A percentile compares a stretch with the other conserved stretches of the same genome.
Evolutionary conservation across 129 eudicot species (phyloP).

Genomic region (Chrysanthemum seticuspe): DNA sequence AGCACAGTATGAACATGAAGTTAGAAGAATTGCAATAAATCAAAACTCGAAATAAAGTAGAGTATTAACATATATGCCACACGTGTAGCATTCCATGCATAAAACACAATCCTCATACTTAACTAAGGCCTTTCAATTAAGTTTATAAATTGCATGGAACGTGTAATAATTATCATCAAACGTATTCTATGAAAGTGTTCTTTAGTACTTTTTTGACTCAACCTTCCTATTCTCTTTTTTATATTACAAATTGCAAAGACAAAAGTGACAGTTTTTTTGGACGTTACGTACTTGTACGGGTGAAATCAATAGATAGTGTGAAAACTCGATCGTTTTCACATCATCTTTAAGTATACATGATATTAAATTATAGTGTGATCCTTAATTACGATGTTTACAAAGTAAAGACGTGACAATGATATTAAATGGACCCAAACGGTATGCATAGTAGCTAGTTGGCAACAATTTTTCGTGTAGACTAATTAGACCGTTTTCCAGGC

Average conservation of each 20-base stretch:
- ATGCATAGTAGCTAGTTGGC: too few relatives aligned
- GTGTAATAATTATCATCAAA: constrained; percentile 3
- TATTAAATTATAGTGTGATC: too few relatives aligned
- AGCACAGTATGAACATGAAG: too few relatives aligned
- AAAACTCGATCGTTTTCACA: too few relatives aligned
- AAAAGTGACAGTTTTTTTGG: not conserved
- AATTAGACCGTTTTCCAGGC: too few relatives aligned
- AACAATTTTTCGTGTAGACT: too few relatives aligned
- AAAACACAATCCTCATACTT: not conserved
- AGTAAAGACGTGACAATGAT: too few relatives aligned
- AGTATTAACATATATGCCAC: not conserved
- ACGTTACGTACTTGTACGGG: not conserved
- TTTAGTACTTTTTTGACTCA: constrained; percentile 14
- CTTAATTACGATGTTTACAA: too few relatives aligned
- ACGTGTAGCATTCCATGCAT: constrained; percentile 1
- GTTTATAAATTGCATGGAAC: not conserved
- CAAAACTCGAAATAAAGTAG: not conserved
- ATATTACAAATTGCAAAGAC: not conserved
- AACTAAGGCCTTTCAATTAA: not conserved
- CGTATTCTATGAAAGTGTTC: constrained; percentile 10
- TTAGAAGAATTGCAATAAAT: too few relatives aligned
- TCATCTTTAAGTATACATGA: too few relatives aligned
- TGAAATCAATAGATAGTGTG: not conserved
- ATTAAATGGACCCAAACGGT: too few relatives aligned
- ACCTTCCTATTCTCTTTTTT: not conserved